phyloP scores from a whole-genome alignment of 352 stramenopile genomes.

The Globisporangium orthogonon region DNA sequence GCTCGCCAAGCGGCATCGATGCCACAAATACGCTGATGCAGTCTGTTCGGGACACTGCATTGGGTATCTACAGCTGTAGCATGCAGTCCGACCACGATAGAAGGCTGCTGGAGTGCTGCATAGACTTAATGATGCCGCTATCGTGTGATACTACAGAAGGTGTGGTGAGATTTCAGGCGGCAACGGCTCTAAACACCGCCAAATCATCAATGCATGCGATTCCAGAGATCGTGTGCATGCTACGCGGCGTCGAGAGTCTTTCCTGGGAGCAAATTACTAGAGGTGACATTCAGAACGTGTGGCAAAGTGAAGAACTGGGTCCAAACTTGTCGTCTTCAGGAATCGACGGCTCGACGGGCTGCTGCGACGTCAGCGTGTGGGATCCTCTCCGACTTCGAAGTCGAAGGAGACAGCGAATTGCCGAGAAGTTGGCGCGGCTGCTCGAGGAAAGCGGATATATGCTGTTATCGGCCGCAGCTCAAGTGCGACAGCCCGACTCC shows the following conservation, averaged over 20 bases:
- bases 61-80: constrained; percentile 23
- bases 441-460: constrained; percentile 2
- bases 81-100: constrained; percentile 17
- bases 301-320: background rate
- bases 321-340: background rate
- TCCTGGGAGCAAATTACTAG: constrained; percentile 15
- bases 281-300: constrained; percentile 5
- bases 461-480: background rate
- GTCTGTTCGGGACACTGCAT: constrained; percentile 14
- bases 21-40: constrained; percentile 1
- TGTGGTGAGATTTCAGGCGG: background rate
- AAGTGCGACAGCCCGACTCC: background rate
- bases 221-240: constrained; percentile 16
- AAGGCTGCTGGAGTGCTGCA: constrained; percentile 20
- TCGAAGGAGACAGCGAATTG: constrained; percentile 1
- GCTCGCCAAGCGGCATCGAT: background rate
- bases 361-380: background rate
- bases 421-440: background rate
- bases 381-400: background rate
- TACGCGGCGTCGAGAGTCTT: constrained; percentile 11
- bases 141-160: background rate
- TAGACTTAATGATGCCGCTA: constrained; percentile 13
- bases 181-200: background rate
- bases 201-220: constrained; percentile 1
- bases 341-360: background rate